These are phyloP conservation scores for Cardiosporidium cionae DNA, from an alignment of 169 alveolate genomes.

Conservation along the genomic window DNA sequence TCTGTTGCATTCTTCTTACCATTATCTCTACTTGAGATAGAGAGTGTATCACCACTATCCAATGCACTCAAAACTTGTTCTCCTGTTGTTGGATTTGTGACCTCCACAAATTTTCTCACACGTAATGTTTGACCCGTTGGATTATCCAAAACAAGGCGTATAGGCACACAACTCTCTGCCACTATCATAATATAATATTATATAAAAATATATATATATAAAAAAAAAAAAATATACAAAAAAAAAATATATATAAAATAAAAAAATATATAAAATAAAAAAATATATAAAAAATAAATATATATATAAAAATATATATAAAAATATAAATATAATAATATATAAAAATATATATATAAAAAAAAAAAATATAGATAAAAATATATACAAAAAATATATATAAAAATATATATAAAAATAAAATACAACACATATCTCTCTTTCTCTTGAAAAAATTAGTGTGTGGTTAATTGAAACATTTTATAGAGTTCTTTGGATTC, in stretches of 20 bases:
- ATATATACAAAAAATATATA: neutral
- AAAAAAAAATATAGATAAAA: neutral
- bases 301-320: neutral
- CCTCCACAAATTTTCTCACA: conserved; percentile 30
- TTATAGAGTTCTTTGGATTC: neutral
- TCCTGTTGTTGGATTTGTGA: conserved; percentile 43
- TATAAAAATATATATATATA: conserved; percentile 1
- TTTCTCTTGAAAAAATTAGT: neutral
- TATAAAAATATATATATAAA: neutral
- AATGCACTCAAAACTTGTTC: conserved; percentile 37
- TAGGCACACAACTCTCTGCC: conserved; percentile 18
- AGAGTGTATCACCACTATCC: conserved; percentile 8
- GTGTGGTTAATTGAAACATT: neutral
- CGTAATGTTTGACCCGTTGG: conserved; percentile 46
- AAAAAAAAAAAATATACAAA: neutral
- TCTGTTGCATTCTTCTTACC: neutral
- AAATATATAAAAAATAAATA: neutral
- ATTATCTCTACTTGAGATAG: neutral
- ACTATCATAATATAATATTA: neutral
- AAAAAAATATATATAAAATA: neutral
- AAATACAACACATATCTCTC: neutral
- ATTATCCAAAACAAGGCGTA: conserved; percentile 35
- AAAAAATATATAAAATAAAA: neutral
- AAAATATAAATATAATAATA: neutral
- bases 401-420: neutral